Evolutionary conservation across 495 filamentous ascomycete genomes (phyloP).

Genomic region (Podospora fimiseda): DNA sequence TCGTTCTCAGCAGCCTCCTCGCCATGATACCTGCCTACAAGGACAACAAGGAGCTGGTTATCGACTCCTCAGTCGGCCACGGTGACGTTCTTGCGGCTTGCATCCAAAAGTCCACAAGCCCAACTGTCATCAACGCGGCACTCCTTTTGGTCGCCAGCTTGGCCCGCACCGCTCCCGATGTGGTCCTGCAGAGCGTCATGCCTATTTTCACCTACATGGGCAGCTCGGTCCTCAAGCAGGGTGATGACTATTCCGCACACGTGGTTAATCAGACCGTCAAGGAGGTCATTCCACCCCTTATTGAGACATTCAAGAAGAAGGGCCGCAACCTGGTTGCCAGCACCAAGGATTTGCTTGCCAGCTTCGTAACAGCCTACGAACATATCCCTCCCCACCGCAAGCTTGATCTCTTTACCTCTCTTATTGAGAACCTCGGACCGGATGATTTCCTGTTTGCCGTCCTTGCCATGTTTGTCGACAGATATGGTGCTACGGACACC

Average conservation of each 20-base stretch:
- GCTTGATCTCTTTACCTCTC: constrained; percentile 68
- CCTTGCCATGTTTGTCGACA: constrained; percentile 63
- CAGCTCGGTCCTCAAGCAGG: constrained; percentile 74
- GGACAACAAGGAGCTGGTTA: constrained; percentile 50
- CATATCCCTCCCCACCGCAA: constrained; percentile 85
- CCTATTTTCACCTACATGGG: constrained; percentile 99
- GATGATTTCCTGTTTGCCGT: constrained; percentile 74
- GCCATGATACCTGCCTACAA: constrained; percentile 72
- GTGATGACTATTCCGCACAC: constrained; percentile 91
- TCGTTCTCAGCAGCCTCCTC: constrained; percentile 68
- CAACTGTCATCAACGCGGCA: constrained; percentile 85
- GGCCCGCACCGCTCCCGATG: constrained; percentile 75
- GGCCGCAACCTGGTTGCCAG: constrained; percentile 70
- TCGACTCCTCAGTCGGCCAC: constrained; percentile 68
- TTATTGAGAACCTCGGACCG: constrained; percentile 75
- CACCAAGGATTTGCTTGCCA: constrained; percentile 77
- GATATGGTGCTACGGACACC: constrained; percentile 50
- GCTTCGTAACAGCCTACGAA: constrained; percentile 90
- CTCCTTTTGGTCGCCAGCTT: constrained; percentile 80
- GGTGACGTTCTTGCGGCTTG: constrained; percentile 87
- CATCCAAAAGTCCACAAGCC: constrained; percentile 78
- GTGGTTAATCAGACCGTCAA: constrained; percentile 87
- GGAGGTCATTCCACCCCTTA: constrained; percentile 84
- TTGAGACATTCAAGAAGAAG: constrained; percentile 71
- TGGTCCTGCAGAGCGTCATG: constrained; percentile 94